Base-by-base conservation (phyloP, 2,329 filamentous ascomycete species). In the Aspergillus persii region DNA sequence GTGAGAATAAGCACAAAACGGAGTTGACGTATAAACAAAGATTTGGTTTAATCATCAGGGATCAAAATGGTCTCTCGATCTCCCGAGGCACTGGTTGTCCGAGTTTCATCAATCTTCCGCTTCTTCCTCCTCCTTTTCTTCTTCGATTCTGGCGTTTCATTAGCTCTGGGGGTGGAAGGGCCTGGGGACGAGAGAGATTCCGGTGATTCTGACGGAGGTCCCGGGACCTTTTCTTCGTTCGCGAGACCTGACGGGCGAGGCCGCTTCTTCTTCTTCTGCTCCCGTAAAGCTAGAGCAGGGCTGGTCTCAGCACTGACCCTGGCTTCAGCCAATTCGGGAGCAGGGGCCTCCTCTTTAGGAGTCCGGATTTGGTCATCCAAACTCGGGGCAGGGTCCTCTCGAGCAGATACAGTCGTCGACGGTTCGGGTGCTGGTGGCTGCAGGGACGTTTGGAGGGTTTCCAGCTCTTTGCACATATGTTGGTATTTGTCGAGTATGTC, bases 91-190 rank as follows among this genome's bases (percentile, higher is more conserved):
- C 18, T 23, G 33, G 6, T 41, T 33, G 30, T 31, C 30, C 30
- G 53, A 47, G 11, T 58, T 23, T 23, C 18, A 46, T 53, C 61
- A 36, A 58, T 57, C 44, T 60, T 66, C 56, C 63, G 63, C 53
- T 61, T 63, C 47, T 66, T 68, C 52, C 57, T 63, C n/a, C 62
- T 63, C 12, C 61, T 59, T 8, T 23, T 53, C 9, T 61, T 70
- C 33, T 52, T 66, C 39, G 44, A 51, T 44, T 61, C 41, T 4
- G 48, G 48, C 2, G 54, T 51, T 18, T 27, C 49, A 11, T 59
- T 46, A 31, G 48, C 8, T 4, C 55, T 47, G 27, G 49, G 44
- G 4, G 54, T 26, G n/a, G 50, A 51, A 18, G n/a, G 6, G 30
- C n/a, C 53, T 18, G 44, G 39, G 8, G 56, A 51, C 2, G 53